A percentile compares a stretch with the other conserved stretches of the same genome.
Evolutionary conservation across 2,329 filamentous ascomycete genomes (phyloP).

Genomic region (Microsporum audouinii): DNA sequence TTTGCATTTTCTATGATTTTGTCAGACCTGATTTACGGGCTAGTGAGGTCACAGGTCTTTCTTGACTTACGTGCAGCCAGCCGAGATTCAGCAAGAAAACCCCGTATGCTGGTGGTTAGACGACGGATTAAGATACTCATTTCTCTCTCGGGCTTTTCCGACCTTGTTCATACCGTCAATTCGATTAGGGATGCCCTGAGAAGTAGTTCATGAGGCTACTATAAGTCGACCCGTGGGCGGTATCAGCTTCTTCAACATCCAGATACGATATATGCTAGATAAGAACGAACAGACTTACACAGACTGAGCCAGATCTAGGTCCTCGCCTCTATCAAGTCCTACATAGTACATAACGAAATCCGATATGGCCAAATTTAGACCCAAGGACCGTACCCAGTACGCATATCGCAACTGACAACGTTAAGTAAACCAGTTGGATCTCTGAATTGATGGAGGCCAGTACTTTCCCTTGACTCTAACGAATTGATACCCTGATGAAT

Average conservation of each 20-base stretch:
- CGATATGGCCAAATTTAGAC: neutral
- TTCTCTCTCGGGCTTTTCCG: too few species aligned
- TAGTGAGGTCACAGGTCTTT: neutral
- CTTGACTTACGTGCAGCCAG: neutral
- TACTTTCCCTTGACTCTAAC: too few species aligned
- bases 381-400: neutral
- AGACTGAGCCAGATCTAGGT: too few species aligned
- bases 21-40: neutral
- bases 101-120: neutral
- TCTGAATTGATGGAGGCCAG: too few species aligned
- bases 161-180: too few species aligned
- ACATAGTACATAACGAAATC: neutral
- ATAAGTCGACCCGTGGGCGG: too few species aligned
- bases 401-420: neutral
- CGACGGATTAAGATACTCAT: neutral
- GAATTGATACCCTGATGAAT: neutral
- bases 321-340: neutral
- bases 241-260: too few species aligned
- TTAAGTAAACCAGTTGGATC: too few species aligned
- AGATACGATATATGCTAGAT: too few species aligned
- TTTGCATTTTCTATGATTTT: neutral
- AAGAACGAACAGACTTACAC: too few species aligned
- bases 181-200: too few species aligned
- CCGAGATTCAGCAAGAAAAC: neutral
- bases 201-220: too few species aligned